Percentiles rank a stretch among this genome's conserved stretches.
phyloP scores from a whole-genome alignment of 2,329 filamentous ascomycete species.

The Taxawa tesnikishii region DNA sequence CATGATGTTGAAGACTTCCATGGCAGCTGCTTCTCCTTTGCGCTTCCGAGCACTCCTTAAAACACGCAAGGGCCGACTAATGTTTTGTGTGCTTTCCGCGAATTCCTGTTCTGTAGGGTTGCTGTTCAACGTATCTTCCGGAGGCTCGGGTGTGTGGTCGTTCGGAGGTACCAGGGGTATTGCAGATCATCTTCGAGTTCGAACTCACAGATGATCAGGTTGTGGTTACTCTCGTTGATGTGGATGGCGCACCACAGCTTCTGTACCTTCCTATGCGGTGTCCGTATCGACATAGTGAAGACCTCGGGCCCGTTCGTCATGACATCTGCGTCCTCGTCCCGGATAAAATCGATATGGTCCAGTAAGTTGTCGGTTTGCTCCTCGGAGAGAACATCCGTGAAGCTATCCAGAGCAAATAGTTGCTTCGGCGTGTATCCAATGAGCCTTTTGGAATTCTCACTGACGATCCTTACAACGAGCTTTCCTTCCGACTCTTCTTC shows the following conservation, averaged over 20 bases:
- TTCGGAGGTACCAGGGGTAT: conserved; percentile 53
- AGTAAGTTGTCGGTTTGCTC: conserved; percentile 75
- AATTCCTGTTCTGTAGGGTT: conserved; percentile 64
- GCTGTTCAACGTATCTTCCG: conserved; percentile 62
- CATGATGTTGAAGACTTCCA: conserved; percentile 88
- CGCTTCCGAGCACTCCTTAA: conserved; percentile 62
- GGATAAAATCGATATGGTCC: conserved; percentile 79
- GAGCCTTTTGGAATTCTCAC: conserved; percentile 65
- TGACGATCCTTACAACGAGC: conserved; percentile 60
- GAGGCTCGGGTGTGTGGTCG: conserved; percentile 47
- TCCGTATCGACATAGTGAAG: conserved; percentile 64
- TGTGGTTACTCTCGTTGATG: conserved; percentile 52
- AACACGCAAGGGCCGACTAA: conserved; percentile 66
- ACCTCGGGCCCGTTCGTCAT: conserved; percentile 70
- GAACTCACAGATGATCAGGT: conserved; percentile 76
- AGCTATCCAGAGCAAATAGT: conserved; percentile 61
- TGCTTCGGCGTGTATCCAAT: conserved; percentile 67
- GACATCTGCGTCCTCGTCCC: conserved; percentile 69
- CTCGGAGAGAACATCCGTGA: conserved; percentile 72
- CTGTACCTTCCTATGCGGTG: conserved; percentile 39
- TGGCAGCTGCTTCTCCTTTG: conserved; percentile 66
- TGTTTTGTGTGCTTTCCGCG: conserved; percentile 60
- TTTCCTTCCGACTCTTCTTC: conserved; percentile 52
- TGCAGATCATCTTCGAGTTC: conserved; percentile 67
- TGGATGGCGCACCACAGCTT: conserved; percentile 88